Base-by-base conservation (phyloP, 345 rosid genomes). In the Arabis alpina region DNA sequence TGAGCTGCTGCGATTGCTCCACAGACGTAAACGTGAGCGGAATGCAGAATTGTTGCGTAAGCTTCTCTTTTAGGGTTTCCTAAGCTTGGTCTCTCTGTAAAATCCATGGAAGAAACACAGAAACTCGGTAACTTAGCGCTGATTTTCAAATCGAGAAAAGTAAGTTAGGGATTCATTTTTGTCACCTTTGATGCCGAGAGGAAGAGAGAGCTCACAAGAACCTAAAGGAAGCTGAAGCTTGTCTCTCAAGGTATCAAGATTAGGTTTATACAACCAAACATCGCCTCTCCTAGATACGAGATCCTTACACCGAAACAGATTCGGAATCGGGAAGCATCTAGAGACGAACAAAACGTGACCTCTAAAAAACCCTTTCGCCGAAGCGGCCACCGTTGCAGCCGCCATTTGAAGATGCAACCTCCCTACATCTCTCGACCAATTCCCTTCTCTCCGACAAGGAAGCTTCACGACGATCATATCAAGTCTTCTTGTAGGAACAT, bases 1-100 rank as follows among this genome's bases (percentile, higher is more conserved):
- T 93, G 94, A 16, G 96, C 97, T 0, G 94, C 98, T 1, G 87
- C 87, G 32, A 93, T 91, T 42, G 97, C 97, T 53, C 98, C 98
- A 62, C 97, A 91, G 10, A 93, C 98, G 64, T 93, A 91, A 3
- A 87, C 79, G 41, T 93, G 86, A 58, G 97, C 97, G 6, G 97
- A 93, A 40, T 92, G 98, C n/a, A 92, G 89, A 69, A 92, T 87
- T 19, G 98, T 92, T 56, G 96, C 98, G 71, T 91, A 93, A 30
- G 98, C 97, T 84, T 93, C 98, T 58, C 94, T 71, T 57, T 54
- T 76, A 51, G 80, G 80, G 66, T 77, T 84, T 65, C 91, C 93
- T 6, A 81, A 77, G 63, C 87, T 86, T 70, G 23, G 61, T 45
- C 83, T 64, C 54, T 80, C 96, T 87, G 84, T 57, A 61, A 51